Evolutionary conservation across 2,329 filamentous ascomycete genomes (phyloP), one percentile per base, ranked within the genome.

Genomic region (Penicillium sp.): DNA sequence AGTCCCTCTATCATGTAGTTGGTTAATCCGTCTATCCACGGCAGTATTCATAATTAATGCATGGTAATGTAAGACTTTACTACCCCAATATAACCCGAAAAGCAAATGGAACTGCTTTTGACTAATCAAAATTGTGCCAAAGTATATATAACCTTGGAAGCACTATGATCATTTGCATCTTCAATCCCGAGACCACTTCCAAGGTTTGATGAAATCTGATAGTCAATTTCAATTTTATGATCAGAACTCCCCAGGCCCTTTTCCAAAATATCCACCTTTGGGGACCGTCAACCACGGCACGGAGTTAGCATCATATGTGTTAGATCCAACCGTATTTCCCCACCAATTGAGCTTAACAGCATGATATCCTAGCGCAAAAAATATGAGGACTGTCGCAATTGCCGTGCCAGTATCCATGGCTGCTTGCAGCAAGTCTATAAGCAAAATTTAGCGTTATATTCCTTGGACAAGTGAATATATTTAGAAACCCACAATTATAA

Each of bases 271-370:
- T 21, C 29, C 40, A 1, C 40, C 39, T 2, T 28, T 18, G 21
- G 48, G 39, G 21, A 51, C 48, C 5, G 29, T 36, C 21, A 51
- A 24, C 40, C 48, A 51, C 5, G 71, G 72, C 18, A 69, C 66
- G 0, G 67, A 71, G 5, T 74, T 69, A 2, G 67, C 31, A 62
- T 75, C 71, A 34, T 68, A 64, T 0, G 71, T 74, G 51, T 73
- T 57, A 0, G 65, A 64, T 9, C 71, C 70, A 1, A 73, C 71
- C 0, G 54, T 70, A 23, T 72, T 73, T 1, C 71, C 71, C 71
- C 71, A 73, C 71, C 71, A 73, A 11, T 60, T 67, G 45, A 72
- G 59, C 11, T 45, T 63, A 21, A 68, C 59, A 19, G 61, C 59
- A 21, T 70, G 64, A 19, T 72, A 73, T 11, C 66, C 67, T 4